Conservation (phyloP, 495 filamentous ascomycete genomes). For the Trichoderma virens region DNA sequence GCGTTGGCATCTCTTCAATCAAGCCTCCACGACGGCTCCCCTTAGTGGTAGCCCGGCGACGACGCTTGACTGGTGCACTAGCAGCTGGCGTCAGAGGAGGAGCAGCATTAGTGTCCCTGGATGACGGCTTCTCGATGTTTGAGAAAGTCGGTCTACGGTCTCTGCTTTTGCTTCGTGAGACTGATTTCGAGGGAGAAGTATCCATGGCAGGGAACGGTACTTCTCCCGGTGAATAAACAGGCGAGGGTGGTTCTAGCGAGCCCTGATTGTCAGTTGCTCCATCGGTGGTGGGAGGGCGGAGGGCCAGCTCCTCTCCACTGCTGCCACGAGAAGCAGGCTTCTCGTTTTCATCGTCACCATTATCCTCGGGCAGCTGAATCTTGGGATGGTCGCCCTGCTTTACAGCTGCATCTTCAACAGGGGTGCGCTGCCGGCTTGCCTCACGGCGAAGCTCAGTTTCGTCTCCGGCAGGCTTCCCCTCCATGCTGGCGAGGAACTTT, state of each 20-base stretch:
- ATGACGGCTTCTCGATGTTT: constrained; percentile 30
- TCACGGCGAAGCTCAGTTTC: constrained; percentile 11
- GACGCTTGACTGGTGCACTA: constrained; percentile 33
- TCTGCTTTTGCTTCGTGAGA: constrained; percentile 21
- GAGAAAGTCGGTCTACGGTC: constrained; percentile 40
- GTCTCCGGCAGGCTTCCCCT: constrained; percentile 15
- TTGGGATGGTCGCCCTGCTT: constrained; percentile 20
- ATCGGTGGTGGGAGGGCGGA: not conserved
- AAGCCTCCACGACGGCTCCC: constrained; percentile 56
- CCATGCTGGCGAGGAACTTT: constrained; percentile 64
- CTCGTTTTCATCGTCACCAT: not conserved
- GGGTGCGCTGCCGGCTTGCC: not conserved
- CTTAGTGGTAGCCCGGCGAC: constrained; percentile 70
- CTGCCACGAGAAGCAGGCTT: not conserved
- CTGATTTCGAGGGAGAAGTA: not conserved
- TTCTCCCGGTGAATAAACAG: constrained; percentile 19
- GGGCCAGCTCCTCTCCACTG: not conserved
- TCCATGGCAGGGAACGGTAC: constrained; percentile 26
- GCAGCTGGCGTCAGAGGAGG: constrained; percentile 11
- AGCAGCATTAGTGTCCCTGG: constrained; percentile 20
- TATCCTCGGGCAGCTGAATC: constrained; percentile 14
- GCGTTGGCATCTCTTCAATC: constrained; percentile 57
- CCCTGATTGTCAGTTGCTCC: not conserved
- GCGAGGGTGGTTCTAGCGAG: constrained; percentile 16
- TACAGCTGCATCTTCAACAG: constrained; percentile 13